phyloP scores from a whole-genome alignment of 2,329 filamentous ascomycete genomes.

The Leptodontidium sp. region DNA sequence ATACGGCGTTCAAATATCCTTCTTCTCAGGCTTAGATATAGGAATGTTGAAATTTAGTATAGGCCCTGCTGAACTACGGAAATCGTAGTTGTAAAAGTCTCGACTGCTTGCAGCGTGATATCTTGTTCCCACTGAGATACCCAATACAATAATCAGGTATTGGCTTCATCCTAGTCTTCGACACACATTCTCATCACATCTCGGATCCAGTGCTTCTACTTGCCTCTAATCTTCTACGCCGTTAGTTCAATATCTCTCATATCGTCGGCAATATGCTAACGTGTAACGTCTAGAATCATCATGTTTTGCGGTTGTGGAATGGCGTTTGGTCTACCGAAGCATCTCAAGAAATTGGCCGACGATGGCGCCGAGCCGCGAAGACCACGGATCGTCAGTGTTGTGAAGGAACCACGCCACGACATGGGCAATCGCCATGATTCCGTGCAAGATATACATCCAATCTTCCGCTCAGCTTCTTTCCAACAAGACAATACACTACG shows the following conservation, averaged over 20 bases:
- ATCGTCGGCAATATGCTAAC: neutral
- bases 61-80: too few relatives aligned
- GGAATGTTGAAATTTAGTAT: too few relatives aligned
- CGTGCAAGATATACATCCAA: neutral
- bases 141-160: too few relatives aligned
- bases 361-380: neutral
- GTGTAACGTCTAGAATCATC: neutral
- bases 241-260: neutral
- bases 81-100: too few relatives aligned
- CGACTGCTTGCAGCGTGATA: too few relatives aligned
- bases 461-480: neutral
- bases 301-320: neutral
- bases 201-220: too few relatives aligned
- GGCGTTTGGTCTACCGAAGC: neutral
- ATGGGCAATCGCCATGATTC: neutral
- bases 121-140: too few relatives aligned
- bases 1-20: too few relatives aligned
- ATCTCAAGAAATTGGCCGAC: neutral
- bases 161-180: too few relatives aligned
- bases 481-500: neutral
- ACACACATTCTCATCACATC: too few relatives aligned
- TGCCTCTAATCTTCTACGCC: too few relatives aligned
- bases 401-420: neutral
- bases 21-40: too few relatives aligned
- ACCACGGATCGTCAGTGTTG: neutral